Percentiles rank a stretch among this genome's conserved stretches.
phyloP scores from a whole-genome alignment of 2,329 filamentous ascomycete species.

The Fonsecaea nubica region DNA sequence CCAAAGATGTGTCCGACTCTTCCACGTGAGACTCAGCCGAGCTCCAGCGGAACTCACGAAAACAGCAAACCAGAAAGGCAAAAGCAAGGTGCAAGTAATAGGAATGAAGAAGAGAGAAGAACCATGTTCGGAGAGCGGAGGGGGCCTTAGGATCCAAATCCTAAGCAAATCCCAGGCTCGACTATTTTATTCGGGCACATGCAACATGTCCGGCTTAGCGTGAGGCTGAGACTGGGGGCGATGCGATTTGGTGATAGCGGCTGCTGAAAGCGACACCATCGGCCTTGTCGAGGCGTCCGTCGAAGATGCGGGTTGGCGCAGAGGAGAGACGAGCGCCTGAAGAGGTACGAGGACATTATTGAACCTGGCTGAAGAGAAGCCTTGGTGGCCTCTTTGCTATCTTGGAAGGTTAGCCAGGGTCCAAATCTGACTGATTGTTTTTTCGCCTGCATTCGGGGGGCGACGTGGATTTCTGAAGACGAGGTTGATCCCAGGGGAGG shows the following conservation, averaged over 20 bases:
- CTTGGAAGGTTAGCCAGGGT: neutral
- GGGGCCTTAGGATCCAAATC: neutral
- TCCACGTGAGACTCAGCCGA: neutral
- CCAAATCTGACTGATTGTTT: neutral
- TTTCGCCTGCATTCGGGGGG: neutral
- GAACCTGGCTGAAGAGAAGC: neutral
- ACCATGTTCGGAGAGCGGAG: neutral
- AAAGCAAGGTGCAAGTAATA: neutral
- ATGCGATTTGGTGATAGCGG: neutral
- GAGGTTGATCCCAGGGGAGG: neutral
- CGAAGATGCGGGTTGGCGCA: neutral
- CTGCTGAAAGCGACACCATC: neutral
- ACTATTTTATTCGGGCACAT: neutral
- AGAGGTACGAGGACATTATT: neutral
- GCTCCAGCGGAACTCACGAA: neutral
- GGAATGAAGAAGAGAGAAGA: neutral
- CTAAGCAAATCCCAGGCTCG: neutral
- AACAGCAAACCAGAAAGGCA: neutral
- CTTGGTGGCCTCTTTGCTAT: neutral
- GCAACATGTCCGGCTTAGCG: constrained; percentile 18
- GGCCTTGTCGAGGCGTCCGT: neutral
- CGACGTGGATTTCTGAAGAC: neutral
- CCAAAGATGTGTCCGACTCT: neutral
- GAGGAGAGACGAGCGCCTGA: neutral
- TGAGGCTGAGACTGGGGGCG: constrained; percentile 26